These are phyloP conservation scores for Aureobasidium lini DNA, from an alignment of 2,329 filamentous ascomycete species.

Conservation along the genomic window DNA sequence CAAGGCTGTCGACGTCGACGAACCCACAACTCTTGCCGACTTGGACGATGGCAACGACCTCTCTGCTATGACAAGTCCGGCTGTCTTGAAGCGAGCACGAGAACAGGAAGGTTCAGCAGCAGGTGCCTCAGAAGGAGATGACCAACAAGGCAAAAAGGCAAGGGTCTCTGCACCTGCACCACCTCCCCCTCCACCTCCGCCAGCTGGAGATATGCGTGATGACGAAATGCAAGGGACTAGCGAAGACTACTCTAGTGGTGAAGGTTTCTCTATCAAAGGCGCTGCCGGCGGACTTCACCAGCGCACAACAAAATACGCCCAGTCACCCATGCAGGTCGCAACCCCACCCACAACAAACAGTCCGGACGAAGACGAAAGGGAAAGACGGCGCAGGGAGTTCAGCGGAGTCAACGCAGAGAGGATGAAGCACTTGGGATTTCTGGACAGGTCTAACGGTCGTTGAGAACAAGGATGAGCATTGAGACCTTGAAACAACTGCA, in stretches of 20 bases:
- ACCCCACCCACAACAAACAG: slow-evolving; percentile 35
- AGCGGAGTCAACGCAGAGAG: slow-evolving; percentile 30
- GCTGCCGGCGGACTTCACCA: slow-evolving; percentile 18
- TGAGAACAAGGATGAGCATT: background rate
- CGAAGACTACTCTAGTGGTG: slow-evolving; percentile 16
- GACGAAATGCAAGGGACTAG: background rate
- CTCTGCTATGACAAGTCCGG: slow-evolving; percentile 13
- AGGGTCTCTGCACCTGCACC: slow-evolving; percentile 24
- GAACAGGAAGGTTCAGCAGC: slow-evolving; percentile 22
- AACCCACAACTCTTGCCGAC: slow-evolving; percentile 20
- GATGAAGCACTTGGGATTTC: slow-evolving; percentile 26
- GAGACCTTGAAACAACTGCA: background rate
- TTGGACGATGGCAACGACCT: slow-evolving; percentile 18
- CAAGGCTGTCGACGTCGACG: slow-evolving; percentile 22
- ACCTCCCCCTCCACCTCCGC: slow-evolving; percentile 35
- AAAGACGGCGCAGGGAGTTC: slow-evolving; percentile 22
- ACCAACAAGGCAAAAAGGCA: slow-evolving; percentile 24
- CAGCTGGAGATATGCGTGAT: slow-evolving; percentile 18
- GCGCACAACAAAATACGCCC: slow-evolving; percentile 15
- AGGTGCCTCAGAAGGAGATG: slow-evolving; percentile 29
- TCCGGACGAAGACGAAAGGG: slow-evolving; percentile 26
- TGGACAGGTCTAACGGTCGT: slow-evolving; percentile 15
- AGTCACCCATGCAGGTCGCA: slow-evolving; percentile 35
- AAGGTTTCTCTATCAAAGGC: slow-evolving; percentile 24
- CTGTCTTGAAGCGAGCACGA: slow-evolving; percentile 22